These are phyloP conservation scores for Russula ochroleuca DNA, from an alignment of 768 basidiomycete genomes.

Conservation along the genomic window DNA sequence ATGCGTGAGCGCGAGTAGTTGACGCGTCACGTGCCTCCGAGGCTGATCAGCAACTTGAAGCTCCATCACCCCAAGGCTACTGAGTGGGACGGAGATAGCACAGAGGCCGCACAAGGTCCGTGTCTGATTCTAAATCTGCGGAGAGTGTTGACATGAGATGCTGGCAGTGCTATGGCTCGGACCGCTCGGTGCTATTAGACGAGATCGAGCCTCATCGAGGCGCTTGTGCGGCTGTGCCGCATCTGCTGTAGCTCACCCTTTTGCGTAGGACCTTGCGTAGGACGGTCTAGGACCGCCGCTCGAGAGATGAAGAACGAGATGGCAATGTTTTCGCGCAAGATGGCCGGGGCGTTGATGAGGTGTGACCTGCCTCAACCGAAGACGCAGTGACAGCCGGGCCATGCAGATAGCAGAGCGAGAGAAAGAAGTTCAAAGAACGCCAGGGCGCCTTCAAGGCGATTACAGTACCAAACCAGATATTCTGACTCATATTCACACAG, in stretches of 20 bases:
- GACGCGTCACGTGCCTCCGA: too few relatives aligned
- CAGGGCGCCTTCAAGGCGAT: slow-evolving; percentile 22
- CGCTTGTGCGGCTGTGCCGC: slow-evolving; percentile 53
- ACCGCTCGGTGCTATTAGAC: slow-evolving; percentile 39
- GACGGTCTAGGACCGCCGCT: too few relatives aligned
- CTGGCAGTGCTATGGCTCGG: slow-evolving; percentile 6
- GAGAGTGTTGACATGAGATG: not conserved
- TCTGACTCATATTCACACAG: too few relatives aligned
- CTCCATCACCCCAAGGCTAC: too few relatives aligned
- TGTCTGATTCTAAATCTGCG: not conserved
- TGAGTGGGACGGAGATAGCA: too few relatives aligned
- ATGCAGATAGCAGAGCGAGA: slow-evolving; percentile 24
- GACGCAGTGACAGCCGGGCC: slow-evolving; percentile 34
- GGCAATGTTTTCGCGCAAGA: slow-evolving; percentile 51
- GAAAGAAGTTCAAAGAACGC: slow-evolving; percentile 13
- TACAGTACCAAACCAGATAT: slow-evolving; percentile 13
- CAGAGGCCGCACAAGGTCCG: slow-evolving; percentile 52
- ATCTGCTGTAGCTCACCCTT: slow-evolving; percentile 63
- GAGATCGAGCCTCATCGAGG: slow-evolving; percentile 54
- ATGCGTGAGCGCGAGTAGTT: too few relatives aligned
- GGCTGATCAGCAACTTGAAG: too few relatives aligned
- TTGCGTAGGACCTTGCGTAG: too few relatives aligned
- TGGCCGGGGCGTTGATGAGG: slow-evolving; percentile 55
- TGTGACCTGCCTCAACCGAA: slow-evolving; percentile 52
- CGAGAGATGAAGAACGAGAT: slow-evolving; percentile 58